Evolutionary conservation across 306 rosid genomes (phyloP).

Genomic region (Quercus engelmannii): DNA sequence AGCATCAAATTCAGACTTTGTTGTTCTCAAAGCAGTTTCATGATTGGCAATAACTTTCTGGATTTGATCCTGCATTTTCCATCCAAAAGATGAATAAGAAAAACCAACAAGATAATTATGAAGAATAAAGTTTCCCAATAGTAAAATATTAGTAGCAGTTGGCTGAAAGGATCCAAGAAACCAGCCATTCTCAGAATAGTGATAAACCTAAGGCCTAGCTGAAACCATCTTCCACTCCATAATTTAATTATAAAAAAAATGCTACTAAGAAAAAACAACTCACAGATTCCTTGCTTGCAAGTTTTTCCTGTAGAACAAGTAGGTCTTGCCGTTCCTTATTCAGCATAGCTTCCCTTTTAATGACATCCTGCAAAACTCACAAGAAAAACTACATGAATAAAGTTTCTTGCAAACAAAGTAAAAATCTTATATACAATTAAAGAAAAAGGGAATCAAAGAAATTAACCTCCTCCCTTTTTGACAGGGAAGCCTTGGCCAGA

Average conservation of each 20-base stretch:
- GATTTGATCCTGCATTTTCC: conserved; percentile 61
- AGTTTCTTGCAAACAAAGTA: conserved; percentile 9
- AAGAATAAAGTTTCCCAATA: background rate
- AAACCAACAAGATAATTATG: background rate
- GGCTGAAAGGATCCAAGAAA: background rate
- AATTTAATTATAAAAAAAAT: background rate
- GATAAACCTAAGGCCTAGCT: background rate
- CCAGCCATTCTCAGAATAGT: background rate
- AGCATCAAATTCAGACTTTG: conserved; percentile 61
- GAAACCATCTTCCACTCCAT: background rate
- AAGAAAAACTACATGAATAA: conserved; percentile 19
- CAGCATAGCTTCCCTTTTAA: conserved; percentile 51
- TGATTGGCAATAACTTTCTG: conserved; percentile 60
- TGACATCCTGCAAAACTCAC: conserved; percentile 46
- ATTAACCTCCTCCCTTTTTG: conserved; percentile 68
- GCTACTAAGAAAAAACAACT: conserved; percentile 18
- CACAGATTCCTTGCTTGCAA: conserved; percentile 71
- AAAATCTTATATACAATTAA: conserved; percentile 9
- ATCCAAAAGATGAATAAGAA: conserved; percentile 11
- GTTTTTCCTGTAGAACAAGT: conserved; percentile 56
- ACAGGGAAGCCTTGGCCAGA: conserved; percentile 50
- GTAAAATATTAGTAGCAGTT: background rate
- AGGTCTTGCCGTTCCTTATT: conserved; percentile 69
- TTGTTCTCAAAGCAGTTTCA: conserved; percentile 52
- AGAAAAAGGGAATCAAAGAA: conserved; percentile 18